Conservation (phyloP, 2,329 filamentous ascomycete genomes). For the Ophiocordyceps polyrhachis-furcata region DNA sequence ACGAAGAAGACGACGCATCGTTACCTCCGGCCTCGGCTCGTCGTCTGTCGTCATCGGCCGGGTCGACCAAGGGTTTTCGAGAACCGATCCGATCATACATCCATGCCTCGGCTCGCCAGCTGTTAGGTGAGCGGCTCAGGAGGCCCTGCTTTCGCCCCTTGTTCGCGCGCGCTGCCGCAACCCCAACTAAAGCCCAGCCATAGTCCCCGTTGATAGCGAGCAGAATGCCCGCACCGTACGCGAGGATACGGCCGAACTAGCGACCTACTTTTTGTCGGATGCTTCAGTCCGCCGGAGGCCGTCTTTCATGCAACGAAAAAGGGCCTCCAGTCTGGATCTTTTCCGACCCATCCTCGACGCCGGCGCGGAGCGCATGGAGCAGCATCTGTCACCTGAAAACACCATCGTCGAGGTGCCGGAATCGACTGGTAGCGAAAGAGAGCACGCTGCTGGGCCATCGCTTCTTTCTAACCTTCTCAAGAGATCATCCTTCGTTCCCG, state of each 20-base stretch:
- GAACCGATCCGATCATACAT: slow-evolving; percentile 57
- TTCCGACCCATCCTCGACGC: slow-evolving; percentile 6
- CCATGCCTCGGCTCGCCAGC: slow-evolving; percentile 42
- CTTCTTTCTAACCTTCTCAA: slow-evolving; percentile 31
- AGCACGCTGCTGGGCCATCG: slow-evolving; percentile 15
- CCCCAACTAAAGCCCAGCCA: not conserved
- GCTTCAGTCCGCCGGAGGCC: slow-evolving; percentile 25
- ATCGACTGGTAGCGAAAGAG: slow-evolving; percentile 6
- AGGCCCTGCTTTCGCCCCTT: not conserved
- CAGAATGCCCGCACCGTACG: slow-evolving; percentile 64
- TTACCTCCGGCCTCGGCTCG: slow-evolving; percentile 5
- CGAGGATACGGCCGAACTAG: slow-evolving; percentile 73
- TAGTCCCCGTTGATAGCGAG: slow-evolving; percentile 44
- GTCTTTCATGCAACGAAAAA: slow-evolving; percentile 24
- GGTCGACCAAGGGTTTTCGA: slow-evolving; percentile 23
- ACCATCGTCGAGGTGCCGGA: slow-evolving; percentile 45
- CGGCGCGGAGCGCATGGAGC: slow-evolving; percentile 6
- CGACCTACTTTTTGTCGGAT: slow-evolving; percentile 60
- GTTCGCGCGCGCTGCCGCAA: not conserved
- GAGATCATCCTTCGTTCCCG: slow-evolving; percentile 16
- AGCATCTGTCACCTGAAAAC: slow-evolving; percentile 17
- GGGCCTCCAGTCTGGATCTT: slow-evolving; percentile 12
- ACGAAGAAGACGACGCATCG: slow-evolving; percentile 3
- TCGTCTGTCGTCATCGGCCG: slow-evolving; percentile 20
- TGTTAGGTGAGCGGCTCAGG: slow-evolving; percentile 37